A percentile compares a stretch with the other conserved stretches of the same genome.
These are phyloP conservation scores for Pichia gijzeniarum DNA, from an alignment of 805 yeast genomes.

Conservation along the genomic window DNA sequence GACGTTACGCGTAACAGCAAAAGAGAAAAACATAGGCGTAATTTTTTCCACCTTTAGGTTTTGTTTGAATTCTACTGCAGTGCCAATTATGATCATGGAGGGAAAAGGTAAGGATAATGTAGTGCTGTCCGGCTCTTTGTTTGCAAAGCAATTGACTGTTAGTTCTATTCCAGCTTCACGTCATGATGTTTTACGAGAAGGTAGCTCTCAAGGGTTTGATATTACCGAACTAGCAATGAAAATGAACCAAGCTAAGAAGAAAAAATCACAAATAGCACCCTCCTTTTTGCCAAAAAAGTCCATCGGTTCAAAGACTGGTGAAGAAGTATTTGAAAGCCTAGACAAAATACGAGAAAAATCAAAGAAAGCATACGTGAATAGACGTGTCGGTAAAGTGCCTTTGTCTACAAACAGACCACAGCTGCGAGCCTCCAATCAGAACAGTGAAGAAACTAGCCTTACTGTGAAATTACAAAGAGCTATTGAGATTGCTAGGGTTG, in stretches of 20 bases:
- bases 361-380: background rate
- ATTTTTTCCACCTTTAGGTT: too few relatives aligned
- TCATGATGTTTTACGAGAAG: background rate
- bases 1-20: too few relatives aligned
- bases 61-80: too few relatives aligned
- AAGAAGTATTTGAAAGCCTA: background rate
- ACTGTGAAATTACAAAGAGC: conserved; percentile 1
- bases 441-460: background rate
- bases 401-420: background rate
- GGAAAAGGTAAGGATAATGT: background rate
- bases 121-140: background rate
- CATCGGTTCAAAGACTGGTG: background rate
- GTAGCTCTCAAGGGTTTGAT: background rate
- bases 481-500: background rate
- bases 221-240: background rate
- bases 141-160: conserved; percentile 1
- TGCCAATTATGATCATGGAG: background rate
- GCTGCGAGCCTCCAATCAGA: background rate
- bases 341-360: conserved; percentile 4
- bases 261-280: background rate
- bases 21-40: too few relatives aligned
- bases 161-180: background rate
- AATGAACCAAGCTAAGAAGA: background rate
- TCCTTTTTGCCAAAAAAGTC: background rate
- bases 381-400: background rate